Conservation (phyloP, 2,329 filamentous ascomycete genomes). For the Colletotrichum navitas region DNA sequence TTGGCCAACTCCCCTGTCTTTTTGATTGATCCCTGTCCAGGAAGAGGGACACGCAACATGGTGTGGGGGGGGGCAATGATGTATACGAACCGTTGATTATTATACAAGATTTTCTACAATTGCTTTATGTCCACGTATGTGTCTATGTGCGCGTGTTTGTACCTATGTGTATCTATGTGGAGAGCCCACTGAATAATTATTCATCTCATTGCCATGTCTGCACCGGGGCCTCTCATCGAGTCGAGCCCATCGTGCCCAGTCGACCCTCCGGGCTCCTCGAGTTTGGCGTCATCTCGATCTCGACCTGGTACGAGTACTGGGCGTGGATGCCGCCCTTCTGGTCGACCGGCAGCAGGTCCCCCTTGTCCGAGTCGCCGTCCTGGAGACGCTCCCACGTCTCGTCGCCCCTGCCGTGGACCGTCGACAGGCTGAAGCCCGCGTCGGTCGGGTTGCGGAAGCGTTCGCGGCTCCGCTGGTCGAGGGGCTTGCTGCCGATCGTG, state of each 20-base stretch:
- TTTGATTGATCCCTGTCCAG: conserved; percentile 8
- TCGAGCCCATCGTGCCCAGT: conserved; percentile 5
- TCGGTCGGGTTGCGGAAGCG: conserved; percentile 39
- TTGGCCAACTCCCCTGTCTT: conserved; percentile 22
- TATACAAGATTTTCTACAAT: conserved; percentile 37
- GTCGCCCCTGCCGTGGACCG: conserved; percentile 36
- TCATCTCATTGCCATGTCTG: not conserved
- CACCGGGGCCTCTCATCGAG: not conserved
- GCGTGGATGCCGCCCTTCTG: conserved; percentile 34
- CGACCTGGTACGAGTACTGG: conserved; percentile 38
- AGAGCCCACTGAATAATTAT: not conserved
- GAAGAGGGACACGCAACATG: conserved; percentile 17
- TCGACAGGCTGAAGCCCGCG: conserved; percentile 38
- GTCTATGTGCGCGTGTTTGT: no score
- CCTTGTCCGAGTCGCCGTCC: conserved; percentile 42
- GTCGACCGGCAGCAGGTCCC: conserved; percentile 28
- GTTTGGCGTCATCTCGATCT: conserved; percentile 28
- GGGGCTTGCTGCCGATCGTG: conserved; percentile 39
- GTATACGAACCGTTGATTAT: conserved; percentile 25
- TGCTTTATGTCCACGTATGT: not conserved
- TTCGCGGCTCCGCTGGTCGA: conserved; percentile 32
- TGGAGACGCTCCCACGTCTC: conserved; percentile 41
- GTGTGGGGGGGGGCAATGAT: not conserved
- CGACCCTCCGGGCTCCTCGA: not conserved
- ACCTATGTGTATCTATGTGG: not conserved